Base-by-base conservation (phyloP, 352 stramenopile genomes). In the Phytophthora cryptogea region DNA sequence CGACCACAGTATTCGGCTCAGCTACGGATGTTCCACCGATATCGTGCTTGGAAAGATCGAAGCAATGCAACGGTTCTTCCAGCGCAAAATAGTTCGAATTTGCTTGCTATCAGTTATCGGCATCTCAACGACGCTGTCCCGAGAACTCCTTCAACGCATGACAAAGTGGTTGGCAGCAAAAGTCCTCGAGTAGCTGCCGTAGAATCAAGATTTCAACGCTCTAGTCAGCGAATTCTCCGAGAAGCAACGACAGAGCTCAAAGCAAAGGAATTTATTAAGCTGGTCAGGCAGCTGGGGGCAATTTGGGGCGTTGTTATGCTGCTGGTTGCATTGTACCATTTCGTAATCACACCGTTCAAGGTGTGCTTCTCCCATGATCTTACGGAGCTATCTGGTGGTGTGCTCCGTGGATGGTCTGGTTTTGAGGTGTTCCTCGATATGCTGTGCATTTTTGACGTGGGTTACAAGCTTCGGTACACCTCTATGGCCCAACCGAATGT, bases 371-470 rank as follows among this genome's bases (percentile, higher is more conserved):
- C 66, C 2, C 46, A 73, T 17, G 79, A 88, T 14, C 54, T 92
- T 5, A 30, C 60, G 2, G 20, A 63, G 13, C 35, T 80, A 8
- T 40, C 61, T 2, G 27, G 43, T 8, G 10, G 3, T 3, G 26
- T 49, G 0, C 58, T 89, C 8, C 62, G 41, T 11, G 50, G 46
- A 10, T 91, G 82, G 82, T 74, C 74, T 0, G 65, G 11, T 1
- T 56, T 76, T 41, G 83, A 92, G 56, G 78, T 86, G 20, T 65
- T 87, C 14, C 30, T 90, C 13, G 83, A 90, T 13, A 3, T 70
- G 0, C n/a, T 88, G 16, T 88, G 76, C 35, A 8, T 74, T 8
- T 20, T 80, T 1, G 78, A 90, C 31, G 50, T 92, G 8, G 46
- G 35, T 2, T 68, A 74, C 11, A 83, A 81, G 16, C 16, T 87